Percentiles rank a stretch among this genome's conserved stretches.
These are phyloP conservation scores for Vitis rotundifolia DNA, from an alignment of 164 flowering plant species.

Conservation along the genomic window DNA sequence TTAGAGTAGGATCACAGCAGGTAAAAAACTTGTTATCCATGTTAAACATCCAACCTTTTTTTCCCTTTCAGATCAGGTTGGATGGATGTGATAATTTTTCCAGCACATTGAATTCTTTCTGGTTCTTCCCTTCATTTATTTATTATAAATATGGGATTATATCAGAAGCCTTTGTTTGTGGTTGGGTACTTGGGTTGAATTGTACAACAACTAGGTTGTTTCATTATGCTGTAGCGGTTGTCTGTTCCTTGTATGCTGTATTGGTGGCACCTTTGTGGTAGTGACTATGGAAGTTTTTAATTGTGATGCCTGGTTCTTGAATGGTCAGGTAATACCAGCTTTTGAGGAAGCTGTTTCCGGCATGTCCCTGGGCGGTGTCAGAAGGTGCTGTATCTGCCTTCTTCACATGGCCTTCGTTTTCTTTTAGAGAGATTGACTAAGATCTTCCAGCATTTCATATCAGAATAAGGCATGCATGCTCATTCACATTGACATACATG, in stretches of 20 bases:
- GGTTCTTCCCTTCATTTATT: too few relatives aligned
- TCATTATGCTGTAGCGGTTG: too few relatives aligned
- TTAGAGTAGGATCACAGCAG: constrained; percentile 76
- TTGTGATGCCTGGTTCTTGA: neutral
- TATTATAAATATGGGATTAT: neutral
- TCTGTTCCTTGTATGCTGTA: neutral
- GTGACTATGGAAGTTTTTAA: neutral
- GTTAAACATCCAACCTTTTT: too few relatives aligned
- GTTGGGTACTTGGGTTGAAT: neutral
- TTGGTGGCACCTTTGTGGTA: neutral
- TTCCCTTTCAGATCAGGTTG: too few relatives aligned
- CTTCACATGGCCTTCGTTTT: neutral
- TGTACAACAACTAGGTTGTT: too few relatives aligned
- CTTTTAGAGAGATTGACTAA: neutral
- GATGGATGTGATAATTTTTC: too few relatives aligned
- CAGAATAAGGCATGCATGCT: neutral
- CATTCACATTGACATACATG: too few relatives aligned
- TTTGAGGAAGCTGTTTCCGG: constrained; percentile 93
- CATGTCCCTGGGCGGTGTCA: constrained; percentile 81
- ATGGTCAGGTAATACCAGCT: constrained; percentile 86
- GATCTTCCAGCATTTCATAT: neutral
- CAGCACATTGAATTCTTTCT: too few relatives aligned
- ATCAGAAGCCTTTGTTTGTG: neutral
- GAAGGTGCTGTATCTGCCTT: constrained; percentile 62
- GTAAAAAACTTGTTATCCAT: constrained; percentile 27